A percentile compares a stretch with the other conserved stretches of the same genome.
Conservation (phyloP, 441 rosid genomes). For the Bocquillonia castaneifolia region DNA sequence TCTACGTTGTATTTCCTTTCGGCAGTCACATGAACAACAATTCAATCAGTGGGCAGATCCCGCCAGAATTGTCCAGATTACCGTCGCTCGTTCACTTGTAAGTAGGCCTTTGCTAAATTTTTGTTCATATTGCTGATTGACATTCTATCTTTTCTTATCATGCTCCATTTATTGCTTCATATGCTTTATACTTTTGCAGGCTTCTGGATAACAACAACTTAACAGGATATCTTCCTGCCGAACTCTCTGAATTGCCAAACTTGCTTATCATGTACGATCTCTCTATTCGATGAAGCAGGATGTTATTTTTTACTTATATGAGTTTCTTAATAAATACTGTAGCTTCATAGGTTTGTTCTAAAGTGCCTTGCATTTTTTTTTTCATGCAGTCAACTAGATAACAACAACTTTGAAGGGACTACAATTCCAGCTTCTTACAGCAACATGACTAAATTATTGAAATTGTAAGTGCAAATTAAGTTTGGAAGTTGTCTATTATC, state of each 20-base stretch:
- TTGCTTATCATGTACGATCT: conserved; percentile 72
- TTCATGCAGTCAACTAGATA: conserved; percentile 79
- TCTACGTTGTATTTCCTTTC: conserved; percentile 27
- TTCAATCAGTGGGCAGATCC: conserved; percentile 89
- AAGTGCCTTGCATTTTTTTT: neutral
- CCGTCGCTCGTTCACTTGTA: conserved; percentile 89
- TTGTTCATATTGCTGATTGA: too few species aligned
- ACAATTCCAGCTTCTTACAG: conserved; percentile 66
- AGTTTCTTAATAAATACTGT: neutral
- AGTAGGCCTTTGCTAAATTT: too few species aligned
- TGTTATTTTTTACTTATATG: neutral
- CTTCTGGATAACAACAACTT: conserved; percentile 91
- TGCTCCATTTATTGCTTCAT: conserved; percentile 14
- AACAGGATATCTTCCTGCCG: conserved; percentile 81
- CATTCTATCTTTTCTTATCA: neutral
- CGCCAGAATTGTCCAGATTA: conserved; percentile 70
- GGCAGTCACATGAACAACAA: conserved; percentile 98
- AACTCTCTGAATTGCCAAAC: conserved; percentile 60
- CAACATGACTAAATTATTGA: conserved; percentile 70
- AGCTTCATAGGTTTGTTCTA: neutral
- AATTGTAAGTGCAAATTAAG: conserved; percentile 85
- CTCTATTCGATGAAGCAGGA: conserved; percentile 20
- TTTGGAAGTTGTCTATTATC: too few species aligned
- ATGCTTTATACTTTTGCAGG: conserved; percentile 40
- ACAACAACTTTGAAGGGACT: conserved; percentile 75